These are phyloP conservation scores for Coniferiporia weirii DNA, from an alignment of 1,284 basidiomycete genomes.

Conservation along the genomic window DNA sequence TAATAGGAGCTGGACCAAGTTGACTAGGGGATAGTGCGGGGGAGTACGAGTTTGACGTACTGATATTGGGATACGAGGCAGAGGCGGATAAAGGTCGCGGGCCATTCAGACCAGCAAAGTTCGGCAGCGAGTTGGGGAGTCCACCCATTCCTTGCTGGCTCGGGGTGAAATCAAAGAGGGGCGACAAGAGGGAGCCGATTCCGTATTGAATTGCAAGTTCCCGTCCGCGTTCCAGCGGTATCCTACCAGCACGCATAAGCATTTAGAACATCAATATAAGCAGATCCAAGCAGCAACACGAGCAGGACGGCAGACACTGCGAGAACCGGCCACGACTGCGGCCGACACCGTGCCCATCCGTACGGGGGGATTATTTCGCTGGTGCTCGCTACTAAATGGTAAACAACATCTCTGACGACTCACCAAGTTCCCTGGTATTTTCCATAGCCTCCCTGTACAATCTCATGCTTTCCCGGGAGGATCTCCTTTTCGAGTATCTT, in stretches of 20 bases:
- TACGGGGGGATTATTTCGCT: too few relatives aligned
- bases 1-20: slow-evolving; percentile 70
- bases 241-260: slow-evolving; percentile 46
- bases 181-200: slow-evolving; percentile 77
- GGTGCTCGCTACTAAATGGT: too few relatives aligned
- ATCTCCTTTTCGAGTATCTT: slow-evolving; percentile 99
- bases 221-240: slow-evolving; percentile 85
- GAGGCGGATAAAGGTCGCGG: slow-evolving; percentile 49
- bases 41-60: slow-evolving; percentile 37
- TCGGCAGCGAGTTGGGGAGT: slow-evolving; percentile 40
- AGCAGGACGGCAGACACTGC: too few relatives aligned
- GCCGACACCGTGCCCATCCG: too few relatives aligned
- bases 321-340: too few relatives aligned
- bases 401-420: slow-evolving; percentile 23
- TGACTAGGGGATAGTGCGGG: slow-evolving; percentile 37
- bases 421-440: slow-evolving; percentile 99
- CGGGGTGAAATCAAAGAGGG: slow-evolving; percentile 89
- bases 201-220: slow-evolving; percentile 90
- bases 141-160: slow-evolving; percentile 59
- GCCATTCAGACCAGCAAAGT: slow-evolving; percentile 37
- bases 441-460: slow-evolving; percentile 98
- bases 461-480: slow-evolving; percentile 93
- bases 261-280: too few relatives aligned
- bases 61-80: slow-evolving; percentile 37
- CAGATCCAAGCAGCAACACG: too few relatives aligned